Percentiles rank a stretch among this genome's conserved stretches.
Conservation (phyloP, 176 grass and related monocot genomes). For the Ampelocalamus luodianensis region DNA sequence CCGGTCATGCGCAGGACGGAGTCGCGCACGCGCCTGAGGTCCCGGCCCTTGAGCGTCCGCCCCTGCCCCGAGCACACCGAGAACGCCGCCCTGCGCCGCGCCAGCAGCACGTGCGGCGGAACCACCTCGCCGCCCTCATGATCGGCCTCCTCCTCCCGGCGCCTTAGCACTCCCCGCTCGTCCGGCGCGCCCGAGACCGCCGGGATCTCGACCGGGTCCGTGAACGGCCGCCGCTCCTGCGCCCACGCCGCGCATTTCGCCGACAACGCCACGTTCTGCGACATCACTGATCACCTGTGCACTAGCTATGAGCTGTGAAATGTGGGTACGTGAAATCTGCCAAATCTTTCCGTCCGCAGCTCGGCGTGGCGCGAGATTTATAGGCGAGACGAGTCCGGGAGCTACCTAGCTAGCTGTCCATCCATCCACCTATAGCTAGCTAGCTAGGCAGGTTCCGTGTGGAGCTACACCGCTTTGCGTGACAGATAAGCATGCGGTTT, state of each 20-base stretch:
- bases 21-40: constrained; percentile 61
- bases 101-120: constrained; percentile 75
- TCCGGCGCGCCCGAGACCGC: background rate
- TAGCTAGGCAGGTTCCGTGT: constrained; percentile 46
- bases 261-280: constrained; percentile 11
- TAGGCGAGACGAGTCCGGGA: constrained; percentile 1
- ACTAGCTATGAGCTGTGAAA: background rate
- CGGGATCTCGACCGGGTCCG: constrained; percentile 55
- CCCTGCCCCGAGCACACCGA: constrained; percentile 69
- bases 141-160: background rate
- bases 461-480: constrained; percentile 32
- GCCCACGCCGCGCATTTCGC: constrained; percentile 11
- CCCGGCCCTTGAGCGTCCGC: constrained; percentile 75
- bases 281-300: background rate
- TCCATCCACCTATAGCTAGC: background rate
- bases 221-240: constrained; percentile 38
- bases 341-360: constrained; percentile 2
- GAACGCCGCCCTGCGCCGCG: constrained; percentile 43
- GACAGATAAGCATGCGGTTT: constrained; percentile 39
- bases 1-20: constrained; percentile 81
- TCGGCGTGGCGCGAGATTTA: constrained; percentile 30
- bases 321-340: background rate
- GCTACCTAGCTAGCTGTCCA: background rate
- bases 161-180: background rate
- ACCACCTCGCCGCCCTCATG: constrained; percentile 47